Conservation (phyloP, 2,329 filamentous ascomycete species). For the Metarhizium sp. region DNA sequence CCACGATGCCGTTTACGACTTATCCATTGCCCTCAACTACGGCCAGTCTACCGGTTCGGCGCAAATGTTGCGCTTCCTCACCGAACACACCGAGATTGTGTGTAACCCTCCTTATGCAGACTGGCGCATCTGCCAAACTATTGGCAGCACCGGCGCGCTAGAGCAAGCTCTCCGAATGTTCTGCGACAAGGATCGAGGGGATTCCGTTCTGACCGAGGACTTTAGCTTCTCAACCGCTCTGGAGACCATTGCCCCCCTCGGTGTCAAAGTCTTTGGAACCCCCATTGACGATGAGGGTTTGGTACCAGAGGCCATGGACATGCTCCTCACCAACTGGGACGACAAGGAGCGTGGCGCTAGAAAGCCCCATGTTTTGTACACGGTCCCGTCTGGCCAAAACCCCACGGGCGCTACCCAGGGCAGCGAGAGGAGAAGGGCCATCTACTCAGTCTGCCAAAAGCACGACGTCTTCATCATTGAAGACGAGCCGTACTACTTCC, state of each 20-base stretch:
- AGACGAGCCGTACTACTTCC: constrained; percentile 91
- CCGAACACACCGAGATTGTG: constrained; percentile 90
- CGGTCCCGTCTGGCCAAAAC: constrained; percentile 72
- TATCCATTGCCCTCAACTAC: constrained; percentile 88
- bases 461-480: constrained; percentile 84
- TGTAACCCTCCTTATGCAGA: constrained; percentile 81
- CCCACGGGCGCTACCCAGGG: constrained; percentile 81
- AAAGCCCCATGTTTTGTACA: constrained; percentile 49
- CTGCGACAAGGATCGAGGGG: constrained; percentile 56
- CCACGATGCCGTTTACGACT: constrained; percentile 50
- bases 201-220: constrained; percentile 77
- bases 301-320: constrained; percentile 41
- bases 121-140: constrained; percentile 76
- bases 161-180: constrained; percentile 82
- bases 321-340: constrained; percentile 42
- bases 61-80: constrained; percentile 82
- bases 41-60: constrained; percentile 78
- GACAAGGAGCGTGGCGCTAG: constrained; percentile 29
- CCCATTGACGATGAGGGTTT: constrained; percentile 45
- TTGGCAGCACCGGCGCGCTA: constrained; percentile 78
- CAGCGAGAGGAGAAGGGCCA: constrained; percentile 52
- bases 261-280: constrained; percentile 41
- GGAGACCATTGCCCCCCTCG: constrained; percentile 46
- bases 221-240: constrained; percentile 77
- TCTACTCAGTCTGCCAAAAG: constrained; percentile 72